Evolutionary conservation across 192 early-diverging fungal genomes (phyloP).

Genomic region (Neocallimastix lanati): DNA sequence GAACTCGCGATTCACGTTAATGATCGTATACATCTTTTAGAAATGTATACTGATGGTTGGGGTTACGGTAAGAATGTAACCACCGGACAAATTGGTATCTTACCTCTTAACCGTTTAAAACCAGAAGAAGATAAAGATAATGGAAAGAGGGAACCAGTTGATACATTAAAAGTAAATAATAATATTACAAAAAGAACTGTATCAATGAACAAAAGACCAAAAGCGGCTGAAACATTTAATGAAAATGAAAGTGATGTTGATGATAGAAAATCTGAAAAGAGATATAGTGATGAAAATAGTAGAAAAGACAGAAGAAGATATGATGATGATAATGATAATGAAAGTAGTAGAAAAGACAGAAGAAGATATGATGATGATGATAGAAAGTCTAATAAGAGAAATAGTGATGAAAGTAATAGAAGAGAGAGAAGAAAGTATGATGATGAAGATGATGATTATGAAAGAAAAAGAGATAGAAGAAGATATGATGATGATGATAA

Average conservation of each 20-base stretch:
- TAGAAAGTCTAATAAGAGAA: no score
- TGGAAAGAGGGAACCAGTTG: background rate
- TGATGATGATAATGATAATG: background rate
- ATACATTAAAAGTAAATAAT: background rate
- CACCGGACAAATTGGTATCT: conserved; percentile 10
- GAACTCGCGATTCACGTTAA: background rate
- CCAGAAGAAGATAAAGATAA: background rate
- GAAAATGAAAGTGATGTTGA: background rate
- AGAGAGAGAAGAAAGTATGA: background rate
- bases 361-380: background rate
- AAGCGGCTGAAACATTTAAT: background rate
- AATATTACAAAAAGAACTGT: background rate
- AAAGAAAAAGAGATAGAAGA: no score
- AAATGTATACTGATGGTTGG: conserved; percentile 20
- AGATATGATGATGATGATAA: no score
- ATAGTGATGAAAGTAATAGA: no score
- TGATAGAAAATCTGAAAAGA: background rate
- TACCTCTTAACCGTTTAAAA: conserved; percentile 7
- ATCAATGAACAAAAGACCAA: background rate
- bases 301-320: background rate
- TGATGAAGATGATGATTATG: no score
- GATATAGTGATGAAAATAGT: background rate
- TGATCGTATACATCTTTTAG: background rate
- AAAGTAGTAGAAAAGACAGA: background rate
- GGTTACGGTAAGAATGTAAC: conserved; percentile 17